phyloP scores from a whole-genome alignment of 306 rosid species.

The Gillenia trifoliata region DNA sequence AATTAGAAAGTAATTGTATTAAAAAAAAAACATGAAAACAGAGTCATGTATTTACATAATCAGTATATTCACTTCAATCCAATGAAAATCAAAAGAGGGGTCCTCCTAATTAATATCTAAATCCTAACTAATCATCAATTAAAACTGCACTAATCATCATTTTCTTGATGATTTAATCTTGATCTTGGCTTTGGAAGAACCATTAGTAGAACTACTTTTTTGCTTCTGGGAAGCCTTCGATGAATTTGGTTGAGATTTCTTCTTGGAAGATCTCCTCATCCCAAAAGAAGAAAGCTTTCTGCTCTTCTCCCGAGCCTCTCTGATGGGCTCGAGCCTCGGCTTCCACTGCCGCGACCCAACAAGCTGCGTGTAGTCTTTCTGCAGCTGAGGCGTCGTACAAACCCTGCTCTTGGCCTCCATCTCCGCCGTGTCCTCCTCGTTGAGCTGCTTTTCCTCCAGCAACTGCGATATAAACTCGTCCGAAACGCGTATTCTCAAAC shows the following conservation, averaged over 20 bases:
- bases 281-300: slow-evolving; percentile 28
- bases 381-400: slow-evolving; percentile 34
- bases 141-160: neutral
- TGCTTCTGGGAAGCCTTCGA: neutral
- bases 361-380: slow-evolving; percentile 32
- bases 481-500: slow-evolving; percentile 32
- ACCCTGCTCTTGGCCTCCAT: neutral
- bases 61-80: slow-evolving; percentile 1
- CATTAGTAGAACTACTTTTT: neutral
- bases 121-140: neutral
- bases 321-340: slow-evolving; percentile 36
- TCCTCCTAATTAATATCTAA: neutral
- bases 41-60: slow-evolving; percentile 2
- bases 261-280: slow-evolving; percentile 18
- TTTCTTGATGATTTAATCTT: slow-evolving; percentile 7
- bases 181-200: slow-evolving; percentile 7
- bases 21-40: neutral
- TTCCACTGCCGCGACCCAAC: slow-evolving; percentile 32
- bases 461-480: slow-evolving; percentile 40
- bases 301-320: slow-evolving; percentile 21
- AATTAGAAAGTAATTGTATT: neutral
- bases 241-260: slow-evolving; percentile 5
- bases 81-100: neutral
- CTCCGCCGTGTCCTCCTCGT: neutral
- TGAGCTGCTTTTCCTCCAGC: slow-evolving; percentile 12